Conservation (phyloP, 1,284 basidiomycete genomes). For the Phylloboletellus chloephorus region DNA sequence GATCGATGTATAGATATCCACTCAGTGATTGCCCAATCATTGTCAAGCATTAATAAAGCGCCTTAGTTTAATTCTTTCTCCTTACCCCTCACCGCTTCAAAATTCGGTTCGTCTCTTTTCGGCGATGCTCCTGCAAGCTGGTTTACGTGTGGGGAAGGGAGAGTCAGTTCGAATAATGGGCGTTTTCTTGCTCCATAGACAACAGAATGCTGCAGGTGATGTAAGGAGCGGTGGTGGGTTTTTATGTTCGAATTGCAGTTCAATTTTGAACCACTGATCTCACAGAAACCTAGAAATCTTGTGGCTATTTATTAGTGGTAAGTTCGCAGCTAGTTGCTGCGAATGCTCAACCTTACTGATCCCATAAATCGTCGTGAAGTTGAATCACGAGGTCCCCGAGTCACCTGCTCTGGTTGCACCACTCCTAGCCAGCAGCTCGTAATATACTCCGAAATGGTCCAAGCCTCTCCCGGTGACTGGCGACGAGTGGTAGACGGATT, state of each 20-base stretch:
- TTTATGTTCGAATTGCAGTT: constrained; percentile 4
- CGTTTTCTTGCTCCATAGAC: background rate
- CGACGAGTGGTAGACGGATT: constrained; percentile 64
- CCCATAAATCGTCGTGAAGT: background rate
- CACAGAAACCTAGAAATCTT: background rate
- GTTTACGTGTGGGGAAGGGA: background rate
- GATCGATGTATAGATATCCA: constrained; percentile 70
- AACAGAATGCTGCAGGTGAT: background rate
- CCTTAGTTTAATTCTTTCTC: constrained; percentile 9
- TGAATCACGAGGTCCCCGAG: background rate
- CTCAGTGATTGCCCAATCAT: constrained; percentile 62
- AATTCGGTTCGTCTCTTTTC: background rate
- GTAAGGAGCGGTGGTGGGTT: background rate
- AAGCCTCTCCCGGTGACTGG: constrained; percentile 41
- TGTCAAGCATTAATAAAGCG: constrained; percentile 34
- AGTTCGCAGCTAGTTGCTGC: background rate
- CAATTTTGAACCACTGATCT: background rate
- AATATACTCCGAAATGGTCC: constrained; percentile 48
- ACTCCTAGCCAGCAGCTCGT: background rate
- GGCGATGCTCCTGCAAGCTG: background rate
- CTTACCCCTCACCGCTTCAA: background rate
- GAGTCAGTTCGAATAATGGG: background rate
- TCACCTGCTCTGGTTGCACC: background rate
- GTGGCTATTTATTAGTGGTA: background rate
- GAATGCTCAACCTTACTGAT: background rate